Base-by-base conservation (phyloP, 805 yeast genomes). In the Scheffersomyces amazonensis region DNA sequence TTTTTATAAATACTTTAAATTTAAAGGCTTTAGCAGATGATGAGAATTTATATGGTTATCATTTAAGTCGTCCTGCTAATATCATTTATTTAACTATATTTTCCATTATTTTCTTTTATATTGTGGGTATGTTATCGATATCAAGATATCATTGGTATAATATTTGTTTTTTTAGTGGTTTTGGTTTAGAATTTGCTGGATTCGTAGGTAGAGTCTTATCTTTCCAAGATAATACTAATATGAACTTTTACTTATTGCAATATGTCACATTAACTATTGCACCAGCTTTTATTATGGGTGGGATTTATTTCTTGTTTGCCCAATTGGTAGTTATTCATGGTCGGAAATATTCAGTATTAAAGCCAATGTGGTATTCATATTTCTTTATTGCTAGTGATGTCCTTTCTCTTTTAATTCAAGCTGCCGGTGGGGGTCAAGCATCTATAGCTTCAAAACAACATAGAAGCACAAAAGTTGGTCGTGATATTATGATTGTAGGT, bases 261-360 rank as follows among this genome's bases (percentile, higher is more conserved):
- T 58, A 53, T 35, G 59, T 64, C 13, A 39, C 60, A 2, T 54
- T 68, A 44, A 66, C 72, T 2, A 54, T 68, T 20, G 61, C 69
- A 2, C 73, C 73, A 2, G 73, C 71, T 2, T 66, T 67, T 38
- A 52, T 66, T 13, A 68, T 68, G 74, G 74, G 59, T 2, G 74
- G 73, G 1, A 47, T 68, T 13, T 68, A 68, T 45, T 64, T 60
- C 41, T 31, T 66, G 5, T 65, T 68, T 45, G 73, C 71, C 2
- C 72, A 66, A 40, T 35, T 60, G 40, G 70, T 66, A 33, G 66
- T 62, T 11, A 49, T 63, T 15, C 64, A 64, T 36, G 72, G 73
- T 7, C 43, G 67, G 32, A 52, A 56, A 25, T 68, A 58, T 44
- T 62, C 71, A 16, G 47, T 62, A 2, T 52, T 66, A 42, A 62